Conservation (phyloP, 1,284 basidiomycete genomes). For the Ceratobasidium theobromae region DNA sequence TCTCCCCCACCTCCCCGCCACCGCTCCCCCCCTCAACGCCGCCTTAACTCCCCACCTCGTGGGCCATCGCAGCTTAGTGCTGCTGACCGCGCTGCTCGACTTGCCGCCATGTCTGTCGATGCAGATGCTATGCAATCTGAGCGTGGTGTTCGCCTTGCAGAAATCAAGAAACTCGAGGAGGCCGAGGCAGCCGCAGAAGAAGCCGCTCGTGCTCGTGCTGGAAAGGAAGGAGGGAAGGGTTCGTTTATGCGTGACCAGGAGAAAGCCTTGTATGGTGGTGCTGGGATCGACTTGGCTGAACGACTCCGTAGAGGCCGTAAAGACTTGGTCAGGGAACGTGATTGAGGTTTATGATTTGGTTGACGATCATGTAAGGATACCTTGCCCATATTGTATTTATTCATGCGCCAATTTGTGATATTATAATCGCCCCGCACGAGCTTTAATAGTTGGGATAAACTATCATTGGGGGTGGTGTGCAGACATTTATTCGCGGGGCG, state of each 20-base stretch:
- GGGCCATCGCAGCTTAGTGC: constrained; percentile 33
- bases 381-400: no score
- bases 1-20: constrained; percentile 44
- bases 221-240: constrained; percentile 65
- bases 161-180: constrained; percentile 68
- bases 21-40: constrained; percentile 43
- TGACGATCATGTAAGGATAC: no score
- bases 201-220: constrained; percentile 46
- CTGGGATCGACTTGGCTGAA: constrained; percentile 69
- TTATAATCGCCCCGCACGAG: no score
- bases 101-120: constrained; percentile 82
- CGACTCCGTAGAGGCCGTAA: constrained; percentile 66
- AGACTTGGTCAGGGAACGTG: constrained; percentile 61
- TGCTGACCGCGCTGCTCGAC: constrained; percentile 72
- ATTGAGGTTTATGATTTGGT: no score
- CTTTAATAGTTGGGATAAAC: no score
- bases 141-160: constrained; percentile 65
- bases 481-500: no score
- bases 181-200: constrained; percentile 68
- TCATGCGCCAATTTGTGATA: no score
- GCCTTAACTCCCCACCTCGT: constrained; percentile 12
- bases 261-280: constrained; percentile 71
- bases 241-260: constrained; percentile 69
- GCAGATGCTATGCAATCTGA: constrained; percentile 65
- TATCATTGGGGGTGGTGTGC: no score